Evolutionary conservation across 2,329 filamentous ascomycete species (phyloP), one percentile per base, ranked within the genome.

Genomic region (Cryoendolithus antarcticus): DNA sequence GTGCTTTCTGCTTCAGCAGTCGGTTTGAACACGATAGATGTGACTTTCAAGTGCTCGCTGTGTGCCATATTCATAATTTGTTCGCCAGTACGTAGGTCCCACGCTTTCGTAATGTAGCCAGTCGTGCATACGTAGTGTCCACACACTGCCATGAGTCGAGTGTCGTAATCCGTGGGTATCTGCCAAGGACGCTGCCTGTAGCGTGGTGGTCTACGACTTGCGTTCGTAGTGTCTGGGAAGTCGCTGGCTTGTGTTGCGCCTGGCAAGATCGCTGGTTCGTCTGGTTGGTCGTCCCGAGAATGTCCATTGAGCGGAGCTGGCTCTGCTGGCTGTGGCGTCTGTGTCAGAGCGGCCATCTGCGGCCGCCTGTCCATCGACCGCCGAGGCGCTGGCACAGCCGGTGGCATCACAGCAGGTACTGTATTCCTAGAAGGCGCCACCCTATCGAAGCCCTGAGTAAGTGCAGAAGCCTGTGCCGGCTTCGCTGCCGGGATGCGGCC

Each of bases 61-160:
- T 94, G 88, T 37, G 78, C 74, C 46, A 94, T 63, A 50, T 77
- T 91, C 70, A 93, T 75, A 9, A 93, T 56, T 36, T 84, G 70
- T 50, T 93, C 83, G 2, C 89, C 89, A 39, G 86, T 86, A 8
- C 77, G 64, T 15, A 94, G 61, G 56, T 80, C 89, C 88, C 91
- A 98, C 0, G 88, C 84, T 44, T 85, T 75, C 1, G 89, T 96
- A 45, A 91, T 70, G 46, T 83, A 81, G 4, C 89, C 91, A 10
- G 82, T 85, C 0, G 88, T 89, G 57, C 86, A 94, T 6, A 91
- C 77, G 48, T 82, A 79, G 47, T 88, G 80, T 5, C 91, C 91
- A 56, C 85, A 95, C 2, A 93, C 78, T 45, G 91, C 88, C 55
- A 95, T 79, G 24, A 86, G 68, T 32, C 86, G 79, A 4, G 85